Conservation (phyloP, 805 yeast genomes). For the Kuraishia piskuri region DNA sequence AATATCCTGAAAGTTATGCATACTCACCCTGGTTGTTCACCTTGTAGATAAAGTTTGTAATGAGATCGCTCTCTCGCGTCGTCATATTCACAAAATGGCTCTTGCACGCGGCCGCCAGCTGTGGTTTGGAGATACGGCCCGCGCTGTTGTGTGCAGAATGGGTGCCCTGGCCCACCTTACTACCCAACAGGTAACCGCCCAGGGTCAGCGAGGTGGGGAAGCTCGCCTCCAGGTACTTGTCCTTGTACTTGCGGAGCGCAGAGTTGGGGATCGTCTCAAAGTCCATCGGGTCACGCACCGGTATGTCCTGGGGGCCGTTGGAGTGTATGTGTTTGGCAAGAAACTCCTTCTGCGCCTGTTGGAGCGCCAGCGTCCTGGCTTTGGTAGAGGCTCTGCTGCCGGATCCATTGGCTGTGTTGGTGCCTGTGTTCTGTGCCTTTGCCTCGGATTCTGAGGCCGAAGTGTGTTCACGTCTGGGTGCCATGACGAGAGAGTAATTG, state of each 20-base stretch:
- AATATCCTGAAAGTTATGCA: slow-evolving; percentile 6
- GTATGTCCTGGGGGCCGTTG: slow-evolving; percentile 59
- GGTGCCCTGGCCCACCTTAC: slow-evolving; percentile 69
- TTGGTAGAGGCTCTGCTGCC: slow-evolving; percentile 40
- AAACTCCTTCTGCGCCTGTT: slow-evolving; percentile 63
- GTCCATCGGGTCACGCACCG: slow-evolving; percentile 52
- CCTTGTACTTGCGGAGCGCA: slow-evolving; percentile 63
- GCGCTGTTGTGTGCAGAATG: slow-evolving; percentile 22
- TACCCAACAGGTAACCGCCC: slow-evolving; percentile 61
- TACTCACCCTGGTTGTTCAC: slow-evolving; percentile 54
- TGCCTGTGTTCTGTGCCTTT: slow-evolving; percentile 26
- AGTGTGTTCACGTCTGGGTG: slow-evolving; percentile 4
- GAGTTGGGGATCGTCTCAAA: slow-evolving; percentile 55
- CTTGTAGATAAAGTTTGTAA: slow-evolving; percentile 82
- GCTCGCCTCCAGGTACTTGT: slow-evolving; percentile 36
- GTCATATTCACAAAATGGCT: slow-evolving; percentile 51
- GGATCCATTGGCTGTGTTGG: slow-evolving; percentile 6
- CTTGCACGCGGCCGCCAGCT: slow-evolving; percentile 51
- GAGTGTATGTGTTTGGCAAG: slow-evolving; percentile 62
- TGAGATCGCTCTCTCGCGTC: slow-evolving; percentile 75
- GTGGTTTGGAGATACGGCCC: slow-evolving; percentile 43
- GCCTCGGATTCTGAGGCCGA: slow-evolving; percentile 21
- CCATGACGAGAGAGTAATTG: slow-evolving; percentile 3
- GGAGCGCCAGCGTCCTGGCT: slow-evolving; percentile 50
- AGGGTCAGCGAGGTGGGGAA: slow-evolving; percentile 55